Conservation (phyloP, 129 eudicot species). For the Pseudognaphalium luteoalbum region DNA sequence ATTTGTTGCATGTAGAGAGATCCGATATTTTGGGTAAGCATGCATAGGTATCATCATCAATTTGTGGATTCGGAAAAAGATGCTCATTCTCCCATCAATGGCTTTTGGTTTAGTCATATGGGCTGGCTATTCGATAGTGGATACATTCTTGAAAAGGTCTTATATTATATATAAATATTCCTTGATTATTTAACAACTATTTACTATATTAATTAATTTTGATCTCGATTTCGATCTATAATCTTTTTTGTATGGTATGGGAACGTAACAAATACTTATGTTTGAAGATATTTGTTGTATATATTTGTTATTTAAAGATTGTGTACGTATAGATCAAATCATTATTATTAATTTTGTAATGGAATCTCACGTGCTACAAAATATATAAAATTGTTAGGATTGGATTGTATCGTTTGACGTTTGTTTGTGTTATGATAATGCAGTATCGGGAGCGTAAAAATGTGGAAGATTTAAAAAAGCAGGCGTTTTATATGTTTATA, state of each 20-base stretch:
- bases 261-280: background rate
- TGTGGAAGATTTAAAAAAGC: slow-evolving; percentile 45
- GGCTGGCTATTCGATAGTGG: slow-evolving; percentile 41
- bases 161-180: too few relatives aligned
- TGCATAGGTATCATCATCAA: slow-evolving; percentile 56
- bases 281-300: background rate
- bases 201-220: too few relatives aligned
- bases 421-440: background rate
- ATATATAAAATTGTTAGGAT: background rate
- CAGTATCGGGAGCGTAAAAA: slow-evolving; percentile 41
- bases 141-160: slow-evolving; percentile 33
- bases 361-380: slow-evolving; percentile 11
- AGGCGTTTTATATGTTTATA: slow-evolving; percentile 40
- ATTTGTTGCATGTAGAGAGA: slow-evolving; percentile 34
- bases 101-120: slow-evolving; percentile 60
- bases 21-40: slow-evolving; percentile 65
- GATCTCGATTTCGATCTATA: background rate
- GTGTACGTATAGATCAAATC: background rate
- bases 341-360: background rate
- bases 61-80: slow-evolving; percentile 46
- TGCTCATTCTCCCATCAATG: slow-evolving; percentile 38
- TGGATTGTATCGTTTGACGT: background rate
- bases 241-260: background rate
- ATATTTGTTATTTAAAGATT: too few relatives aligned
- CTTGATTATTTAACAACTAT: background rate